phyloP scores from a whole-genome alignment of 345 rosid genomes.

The Fremontodendron californicum region DNA sequence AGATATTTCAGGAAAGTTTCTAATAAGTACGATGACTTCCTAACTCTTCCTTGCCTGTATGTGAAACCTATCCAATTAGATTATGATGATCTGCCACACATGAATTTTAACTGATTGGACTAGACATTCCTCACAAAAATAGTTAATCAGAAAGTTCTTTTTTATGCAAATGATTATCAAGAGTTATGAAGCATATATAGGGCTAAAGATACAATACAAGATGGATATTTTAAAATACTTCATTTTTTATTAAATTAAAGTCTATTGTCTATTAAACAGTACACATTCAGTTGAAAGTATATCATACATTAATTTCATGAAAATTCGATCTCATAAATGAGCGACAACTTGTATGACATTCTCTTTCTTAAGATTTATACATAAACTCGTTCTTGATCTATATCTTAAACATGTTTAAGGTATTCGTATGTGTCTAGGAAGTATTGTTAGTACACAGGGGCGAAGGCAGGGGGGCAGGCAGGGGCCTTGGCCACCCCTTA shows the following conservation, averaged over 20 bases:
- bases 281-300: neutral
- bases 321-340: neutral
- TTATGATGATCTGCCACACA: neutral
- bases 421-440: neutral
- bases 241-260: neutral
- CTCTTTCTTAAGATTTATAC: neutral
- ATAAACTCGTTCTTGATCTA: neutral
- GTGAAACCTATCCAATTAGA: neutral
- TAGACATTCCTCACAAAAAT: neutral
- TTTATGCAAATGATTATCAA: neutral
- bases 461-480: no score
- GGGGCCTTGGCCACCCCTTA: no score
- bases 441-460: neutral
- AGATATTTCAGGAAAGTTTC: neutral
- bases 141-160: neutral
- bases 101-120: neutral
- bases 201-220: neutral
- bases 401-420: neutral
- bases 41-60: neutral
- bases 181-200: neutral
- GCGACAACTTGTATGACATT: neutral
- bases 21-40: slow-evolving; percentile 1
- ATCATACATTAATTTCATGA: neutral
- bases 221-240: neutral
- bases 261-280: neutral